Evolutionary conservation across 345 rosid genomes (phyloP).

Genomic region (Eucalyptus albens): DNA sequence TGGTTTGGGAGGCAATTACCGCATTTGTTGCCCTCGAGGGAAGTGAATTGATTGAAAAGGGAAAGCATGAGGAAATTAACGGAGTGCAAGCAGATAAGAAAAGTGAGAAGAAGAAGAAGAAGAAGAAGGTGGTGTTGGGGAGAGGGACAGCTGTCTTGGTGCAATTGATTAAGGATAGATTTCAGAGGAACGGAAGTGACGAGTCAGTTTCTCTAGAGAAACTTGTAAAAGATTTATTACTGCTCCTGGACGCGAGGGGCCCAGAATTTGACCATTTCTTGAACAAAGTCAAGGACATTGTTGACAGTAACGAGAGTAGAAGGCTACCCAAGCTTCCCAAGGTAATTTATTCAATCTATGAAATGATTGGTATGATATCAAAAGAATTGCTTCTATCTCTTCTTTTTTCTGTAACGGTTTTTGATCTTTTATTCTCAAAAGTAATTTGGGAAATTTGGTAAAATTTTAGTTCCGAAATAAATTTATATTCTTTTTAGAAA

Average conservation of each 20-base stretch:
- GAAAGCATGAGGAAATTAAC: slow-evolving; percentile 12
- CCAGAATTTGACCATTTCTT: slow-evolving; percentile 34
- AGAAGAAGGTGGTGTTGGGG: slow-evolving; percentile 57
- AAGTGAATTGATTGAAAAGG: slow-evolving; percentile 20
- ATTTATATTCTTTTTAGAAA: too few relatives aligned
- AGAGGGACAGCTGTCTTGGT: slow-evolving; percentile 55
- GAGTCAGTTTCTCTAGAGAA: slow-evolving; percentile 14
- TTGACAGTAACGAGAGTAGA: slow-evolving; percentile 81
- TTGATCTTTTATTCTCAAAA: fast-evolving
- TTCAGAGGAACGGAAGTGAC: slow-evolving; percentile 21
- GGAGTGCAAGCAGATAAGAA: slow-evolving; percentile 33
- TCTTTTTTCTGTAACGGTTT: neutral
- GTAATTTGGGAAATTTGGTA: too few relatives aligned
- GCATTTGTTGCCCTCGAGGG: slow-evolving; percentile 61
- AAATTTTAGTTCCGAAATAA: too few relatives aligned
- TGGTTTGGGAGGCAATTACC: slow-evolving; percentile 65
- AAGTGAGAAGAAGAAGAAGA: slow-evolving; percentile 23
- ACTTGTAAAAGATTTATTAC: slow-evolving; percentile 26
- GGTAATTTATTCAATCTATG: slow-evolving; percentile 21
- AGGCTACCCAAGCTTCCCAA: slow-evolving; percentile 86
- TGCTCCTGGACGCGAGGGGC: slow-evolving; percentile 35
- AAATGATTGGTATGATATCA: neutral
- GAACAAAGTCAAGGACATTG: slow-evolving; percentile 51
- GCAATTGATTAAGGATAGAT: slow-evolving; percentile 51
- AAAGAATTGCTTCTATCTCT: neutral